Conservation (phyloP, 225 moss, liverwort and hornwort species). For the Takakia lepidozioides region DNA sequence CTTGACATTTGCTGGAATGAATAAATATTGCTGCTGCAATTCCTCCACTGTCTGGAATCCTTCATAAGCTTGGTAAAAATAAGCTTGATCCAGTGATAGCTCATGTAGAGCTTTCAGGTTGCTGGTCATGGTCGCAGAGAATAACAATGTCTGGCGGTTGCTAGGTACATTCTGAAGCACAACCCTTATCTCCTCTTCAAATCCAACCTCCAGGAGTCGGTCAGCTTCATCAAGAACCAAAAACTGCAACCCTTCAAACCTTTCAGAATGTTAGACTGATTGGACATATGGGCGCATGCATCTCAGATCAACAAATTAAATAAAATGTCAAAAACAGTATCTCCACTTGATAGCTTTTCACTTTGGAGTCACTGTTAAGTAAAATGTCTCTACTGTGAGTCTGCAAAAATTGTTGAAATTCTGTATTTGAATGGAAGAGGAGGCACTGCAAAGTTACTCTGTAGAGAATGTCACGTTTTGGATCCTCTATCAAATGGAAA, state of each 20-base stretch:
- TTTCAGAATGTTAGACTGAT: no score
- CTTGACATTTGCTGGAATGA: conserved; percentile 79
- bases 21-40: conserved; percentile 75
- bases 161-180: conserved; percentile 55
- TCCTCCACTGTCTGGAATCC: conserved; percentile 77
- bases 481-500: no score
- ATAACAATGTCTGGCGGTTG: conserved; percentile 79
- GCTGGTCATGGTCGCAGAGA: conserved; percentile 97
- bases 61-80: conserved; percentile 70
- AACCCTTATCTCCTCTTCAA: conserved; percentile 72
- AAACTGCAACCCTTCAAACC: conserved; percentile 68
- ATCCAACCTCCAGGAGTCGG: conserved; percentile 86
- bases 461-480: no score
- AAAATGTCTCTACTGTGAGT: no score
- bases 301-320: no score
- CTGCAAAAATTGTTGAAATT: no score
- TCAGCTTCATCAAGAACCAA: conserved; percentile 98
- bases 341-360: no score
- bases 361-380: no score
- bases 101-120: conserved; percentile 77
- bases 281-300: no score
- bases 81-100: conserved; percentile 63
- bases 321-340: no score
- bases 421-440: no score
- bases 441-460: no score